Evolutionary conservation across 345 rosid genomes (phyloP), one percentile per base, ranked within the genome.

Genomic region (Dipteronia dyeriana): DNA sequence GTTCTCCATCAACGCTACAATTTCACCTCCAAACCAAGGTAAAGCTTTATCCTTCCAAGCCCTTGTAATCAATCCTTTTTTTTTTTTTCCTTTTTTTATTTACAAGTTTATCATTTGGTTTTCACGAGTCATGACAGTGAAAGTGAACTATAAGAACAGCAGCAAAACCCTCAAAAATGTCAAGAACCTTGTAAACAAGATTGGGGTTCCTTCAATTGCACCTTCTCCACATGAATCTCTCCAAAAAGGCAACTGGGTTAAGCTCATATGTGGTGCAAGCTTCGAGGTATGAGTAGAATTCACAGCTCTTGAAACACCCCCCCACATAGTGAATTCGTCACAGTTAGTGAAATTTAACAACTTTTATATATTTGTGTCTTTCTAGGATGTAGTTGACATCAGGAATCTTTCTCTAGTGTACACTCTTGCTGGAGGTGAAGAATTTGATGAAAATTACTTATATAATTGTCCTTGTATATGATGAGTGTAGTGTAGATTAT

Each of bases 201-300:
- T 76, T 34, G 78, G 85, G 75, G 70, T 85, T 75, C 76, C 86
- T 76, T 85, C 87, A 53, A 65, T 80, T 22, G 67, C 81, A 17
- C 69, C 82, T 68, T 66, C 90, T 60, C 93, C 93, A 0, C 78
- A 70, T 13, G 79, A 84, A 73, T 88, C 90, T 41, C 90, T 90
- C 73, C 80, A 70, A 60, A 79, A 75, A 53, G 90, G 93, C 16
- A 88, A 81, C 85, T 90, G 89, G 93, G 91, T 88, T 76, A 88
- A 90, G 89, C 90, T 90, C 76, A 90, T 90, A 38, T 88, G 91
- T 59, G 91, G 91, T 62, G 91, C 91, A 7, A 88, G 93, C 80
- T 90, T 90, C 51, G 91, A 90, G 93, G 91, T 86, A 68, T 73
- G n/a, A n/a, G 10, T 6, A 34, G 38, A 34, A 34, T 20, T 14